These are phyloP conservation scores for Amphicarpaea edgeworthii DNA, from an alignment of 306 rosid species.

Conservation along the genomic window DNA sequence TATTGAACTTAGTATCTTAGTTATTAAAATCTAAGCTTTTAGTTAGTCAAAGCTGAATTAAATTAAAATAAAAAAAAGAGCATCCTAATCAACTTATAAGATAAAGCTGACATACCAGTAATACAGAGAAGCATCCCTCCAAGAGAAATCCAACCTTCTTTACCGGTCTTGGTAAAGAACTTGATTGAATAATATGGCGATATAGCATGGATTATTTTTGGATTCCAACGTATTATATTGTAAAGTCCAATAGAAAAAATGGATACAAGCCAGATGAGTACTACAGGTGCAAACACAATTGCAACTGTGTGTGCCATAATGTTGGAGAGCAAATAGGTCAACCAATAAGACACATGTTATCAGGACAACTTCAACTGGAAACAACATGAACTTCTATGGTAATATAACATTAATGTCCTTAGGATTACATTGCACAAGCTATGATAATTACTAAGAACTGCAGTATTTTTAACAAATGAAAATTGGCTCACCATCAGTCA, in stretches of 20 bases:
- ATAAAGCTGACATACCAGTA: conserved; percentile 66
- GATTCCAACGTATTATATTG: conserved; percentile 80
- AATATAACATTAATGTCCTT: neutral
- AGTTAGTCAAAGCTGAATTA: conserved; percentile 17
- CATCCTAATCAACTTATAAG: conserved; percentile 33
- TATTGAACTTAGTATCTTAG: conserved; percentile 18
- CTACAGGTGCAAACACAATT: conserved; percentile 80
- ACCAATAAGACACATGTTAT: conserved; percentile 79
- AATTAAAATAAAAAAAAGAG: conserved; percentile 35
- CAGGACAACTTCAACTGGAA: conserved; percentile 71
- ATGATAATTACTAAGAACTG: neutral
- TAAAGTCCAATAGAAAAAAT: conserved; percentile 79
- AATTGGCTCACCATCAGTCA: conserved; percentile 60
- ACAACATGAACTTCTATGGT: conserved; percentile 32
- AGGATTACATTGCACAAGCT: neutral
- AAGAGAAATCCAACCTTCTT: conserved; percentile 86
- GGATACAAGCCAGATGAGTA: conserved; percentile 75
- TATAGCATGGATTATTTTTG: conserved; percentile 64
- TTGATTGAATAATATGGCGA: conserved; percentile 75
- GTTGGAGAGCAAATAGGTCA: conserved; percentile 89
- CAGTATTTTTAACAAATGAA: conserved; percentile 16
- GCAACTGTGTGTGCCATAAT: conserved; percentile 85
- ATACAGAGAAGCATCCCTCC: conserved; percentile 89
- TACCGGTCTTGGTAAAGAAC: conserved; percentile 70
- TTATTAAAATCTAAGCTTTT: conserved; percentile 16